Percentiles rank a stretch among this genome's conserved stretches.
Conservation (phyloP, 441 rosid genomes). For the Corymbia calophylla region DNA sequence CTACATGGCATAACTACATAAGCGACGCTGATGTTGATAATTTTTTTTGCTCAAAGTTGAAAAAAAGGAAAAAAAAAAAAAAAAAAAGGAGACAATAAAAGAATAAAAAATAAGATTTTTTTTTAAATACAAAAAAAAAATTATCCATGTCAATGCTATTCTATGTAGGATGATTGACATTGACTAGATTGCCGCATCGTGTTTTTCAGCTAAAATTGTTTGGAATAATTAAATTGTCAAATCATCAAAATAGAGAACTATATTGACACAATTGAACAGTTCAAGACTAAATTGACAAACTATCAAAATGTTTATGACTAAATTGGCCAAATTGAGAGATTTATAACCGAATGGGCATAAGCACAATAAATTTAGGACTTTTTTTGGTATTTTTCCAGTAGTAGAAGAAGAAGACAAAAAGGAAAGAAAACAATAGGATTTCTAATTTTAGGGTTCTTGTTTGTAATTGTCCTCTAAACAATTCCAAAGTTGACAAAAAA, state of each 20-base stretch:
- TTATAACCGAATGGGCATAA: too few species aligned
- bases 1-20: too few species aligned
- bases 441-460: neutral
- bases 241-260: too few species aligned
- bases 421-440: neutral
- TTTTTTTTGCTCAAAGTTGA: too few species aligned
- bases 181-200: accelerated
- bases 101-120: too few species aligned
- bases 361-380: accelerated
- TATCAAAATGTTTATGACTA: accelerated
- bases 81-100: too few species aligned
- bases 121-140: too few species aligned
- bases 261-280: neutral
- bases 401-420: neutral
- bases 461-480: accelerated
- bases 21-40: too few species aligned
- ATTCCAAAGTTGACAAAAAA: neutral
- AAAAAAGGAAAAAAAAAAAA: too few species aligned
- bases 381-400: too few species aligned
- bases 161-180: too few species aligned
- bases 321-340: accelerated
- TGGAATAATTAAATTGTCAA: neutral
- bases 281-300: too few species aligned
- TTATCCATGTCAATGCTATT: accelerated
- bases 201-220: neutral